Conservation (phyloP, 495 filamentous ascomycete genomes). For the Penicillium cosmopolitanum region DNA sequence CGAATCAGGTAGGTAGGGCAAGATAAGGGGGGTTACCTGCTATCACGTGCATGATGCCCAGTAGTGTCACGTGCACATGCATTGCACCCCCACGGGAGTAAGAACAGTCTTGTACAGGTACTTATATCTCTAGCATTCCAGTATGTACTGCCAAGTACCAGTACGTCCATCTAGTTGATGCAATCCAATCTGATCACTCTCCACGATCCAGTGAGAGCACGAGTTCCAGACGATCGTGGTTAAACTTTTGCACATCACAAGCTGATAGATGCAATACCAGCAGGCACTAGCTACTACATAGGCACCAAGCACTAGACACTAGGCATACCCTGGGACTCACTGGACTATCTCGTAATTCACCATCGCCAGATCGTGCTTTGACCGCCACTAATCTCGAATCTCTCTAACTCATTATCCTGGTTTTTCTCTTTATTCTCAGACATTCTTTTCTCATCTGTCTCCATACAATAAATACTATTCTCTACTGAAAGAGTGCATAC, state of each 20-base stretch:
- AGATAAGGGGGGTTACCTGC: slow-evolving; percentile 6
- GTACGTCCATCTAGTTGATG: neutral
- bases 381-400: slow-evolving; percentile 13
- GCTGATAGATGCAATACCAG: too few relatives aligned
- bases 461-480: too few relatives aligned
- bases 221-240: neutral
- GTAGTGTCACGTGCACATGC: neutral
- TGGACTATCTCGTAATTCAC: neutral
- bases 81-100: neutral
- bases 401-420: too few relatives aligned
- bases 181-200: neutral
- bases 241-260: neutral
- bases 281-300: too few relatives aligned
- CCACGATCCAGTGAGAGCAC: too few relatives aligned
- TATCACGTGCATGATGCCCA: slow-evolving; percentile 10
- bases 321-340: too few relatives aligned
- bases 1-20: slow-evolving; percentile 33
- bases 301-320: too few relatives aligned
- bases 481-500: too few relatives aligned
- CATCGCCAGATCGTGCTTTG: slow-evolving; percentile 13
- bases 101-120: neutral
- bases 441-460: neutral
- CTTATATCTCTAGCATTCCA: too few relatives aligned
- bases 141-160: neutral
- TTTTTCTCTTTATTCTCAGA: neutral